Evolutionary conservation across 2,329 filamentous ascomycete species (phyloP).

Genomic region (Botrytis aclada): DNA sequence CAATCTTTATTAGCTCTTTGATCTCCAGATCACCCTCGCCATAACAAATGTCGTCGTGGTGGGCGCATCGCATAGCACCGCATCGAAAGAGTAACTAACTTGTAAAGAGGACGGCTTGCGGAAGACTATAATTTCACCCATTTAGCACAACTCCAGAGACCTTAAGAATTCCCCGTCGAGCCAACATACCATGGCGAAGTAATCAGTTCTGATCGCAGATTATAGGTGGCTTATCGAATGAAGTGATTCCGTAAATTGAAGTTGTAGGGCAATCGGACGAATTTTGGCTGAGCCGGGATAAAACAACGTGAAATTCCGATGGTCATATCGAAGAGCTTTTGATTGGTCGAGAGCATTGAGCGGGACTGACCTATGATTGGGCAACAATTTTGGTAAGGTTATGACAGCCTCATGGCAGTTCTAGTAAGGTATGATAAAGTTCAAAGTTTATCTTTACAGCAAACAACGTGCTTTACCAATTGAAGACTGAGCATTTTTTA

Average conservation of each 20-base stretch:
- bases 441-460: background rate
- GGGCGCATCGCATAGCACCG: constrained; percentile 9
- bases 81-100: constrained; percentile 34
- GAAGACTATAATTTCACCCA: background rate
- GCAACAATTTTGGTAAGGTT: background rate
- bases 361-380: background rate
- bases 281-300: constrained; percentile 18
- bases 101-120: constrained; percentile 34
- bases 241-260: constrained; percentile 14
- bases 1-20: constrained; percentile 22
- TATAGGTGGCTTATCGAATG: constrained; percentile 10
- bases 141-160: background rate
- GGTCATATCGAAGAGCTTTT: constrained; percentile 15
- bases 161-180: no score
- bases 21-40: background rate
- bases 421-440: background rate
- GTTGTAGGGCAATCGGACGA: constrained; percentile 10
- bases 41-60: background rate
- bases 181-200: constrained; percentile 16
- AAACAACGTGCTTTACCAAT: no score
- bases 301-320: constrained; percentile 17
- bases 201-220: constrained; percentile 12
- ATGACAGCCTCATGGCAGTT: constrained; percentile 2
- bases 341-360: background rate
- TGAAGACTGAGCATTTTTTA: background rate